These are phyloP conservation scores for Anthracocystis walkeri DNA, from an alignment of 1,284 basidiomycete genomes.

Conservation along the genomic window DNA sequence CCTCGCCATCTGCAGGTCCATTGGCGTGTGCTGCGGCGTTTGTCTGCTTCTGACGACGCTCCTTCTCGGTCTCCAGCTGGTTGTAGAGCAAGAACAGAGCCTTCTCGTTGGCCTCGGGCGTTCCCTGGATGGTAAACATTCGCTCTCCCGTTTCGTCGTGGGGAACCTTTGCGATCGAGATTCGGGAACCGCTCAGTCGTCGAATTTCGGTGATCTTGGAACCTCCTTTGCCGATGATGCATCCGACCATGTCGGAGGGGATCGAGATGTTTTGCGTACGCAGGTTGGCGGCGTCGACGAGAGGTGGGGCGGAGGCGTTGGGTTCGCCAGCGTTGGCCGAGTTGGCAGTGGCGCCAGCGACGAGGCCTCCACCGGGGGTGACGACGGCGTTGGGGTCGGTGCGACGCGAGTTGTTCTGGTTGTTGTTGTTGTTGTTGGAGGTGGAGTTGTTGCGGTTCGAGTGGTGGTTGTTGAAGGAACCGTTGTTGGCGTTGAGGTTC, in stretches of 20 bases:
- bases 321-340: conserved; percentile 62
- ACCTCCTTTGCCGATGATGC: conserved; percentile 84
- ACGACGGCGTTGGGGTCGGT: conserved; percentile 61
- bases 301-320: conserved; percentile 50
- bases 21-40: conserved; percentile 21
- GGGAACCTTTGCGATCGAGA: conserved; percentile 96
- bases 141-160: conserved; percentile 98
- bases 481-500: conserved; percentile 27
- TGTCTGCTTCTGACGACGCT: conserved; percentile 57
- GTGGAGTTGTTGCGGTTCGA: conserved; percentile 2
- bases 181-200: conserved; percentile 93
- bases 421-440: conserved; percentile 6
- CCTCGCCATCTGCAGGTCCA: conserved; percentile 31
- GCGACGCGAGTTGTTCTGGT: conserved; percentile 24
- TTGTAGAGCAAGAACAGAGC: conserved; percentile 97
- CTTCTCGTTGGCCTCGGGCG: conserved; percentile 76
- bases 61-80: conserved; percentile 67
- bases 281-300: conserved; percentile 76
- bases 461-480: conserved; percentile 25
- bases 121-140: conserved; percentile 99
- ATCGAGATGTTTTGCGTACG: conserved; percentile 99
- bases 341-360: conserved; percentile 57
- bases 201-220: conserved; percentile 99
- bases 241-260: conserved; percentile 87
- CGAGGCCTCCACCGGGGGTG: conserved; percentile 62